Evolutionary conservation across 352 stramenopile genomes (phyloP).

Genomic region (Globisporangium cystogenes): DNA sequence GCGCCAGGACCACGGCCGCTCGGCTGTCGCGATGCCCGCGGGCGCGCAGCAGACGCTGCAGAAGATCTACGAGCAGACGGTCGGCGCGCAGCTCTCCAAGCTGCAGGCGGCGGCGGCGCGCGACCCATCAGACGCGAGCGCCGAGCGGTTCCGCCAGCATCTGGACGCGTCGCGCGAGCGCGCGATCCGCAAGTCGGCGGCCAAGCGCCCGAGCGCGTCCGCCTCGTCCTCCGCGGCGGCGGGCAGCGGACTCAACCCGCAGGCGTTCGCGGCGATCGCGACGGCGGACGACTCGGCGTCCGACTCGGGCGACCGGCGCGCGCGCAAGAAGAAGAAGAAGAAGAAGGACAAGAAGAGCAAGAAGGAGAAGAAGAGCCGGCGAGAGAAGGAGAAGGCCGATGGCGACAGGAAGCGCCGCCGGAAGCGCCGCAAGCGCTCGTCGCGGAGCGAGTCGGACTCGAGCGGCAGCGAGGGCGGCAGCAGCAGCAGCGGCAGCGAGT

Average conservation of each 20-base stretch:
- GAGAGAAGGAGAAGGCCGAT: constrained; percentile 29
- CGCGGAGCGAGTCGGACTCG: constrained; percentile 12
- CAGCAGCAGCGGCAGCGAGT: constrained; percentile 7
- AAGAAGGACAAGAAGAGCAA: constrained; percentile 10
- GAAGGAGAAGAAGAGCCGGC: constrained; percentile 36
- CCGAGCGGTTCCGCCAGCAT: constrained; percentile 50
- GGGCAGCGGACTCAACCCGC: constrained; percentile 58
- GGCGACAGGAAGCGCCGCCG: constrained; percentile 13
- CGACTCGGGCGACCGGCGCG: constrained; percentile 15
- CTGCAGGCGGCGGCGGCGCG: constrained; percentile 48
- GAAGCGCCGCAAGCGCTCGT: constrained; percentile 18
- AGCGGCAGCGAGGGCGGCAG: constrained; percentile 12
- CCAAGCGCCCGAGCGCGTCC: constrained; percentile 39
- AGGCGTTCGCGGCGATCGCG: constrained; percentile 64
- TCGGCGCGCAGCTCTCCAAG: constrained; percentile 65
- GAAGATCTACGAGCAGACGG: constrained; percentile 77
- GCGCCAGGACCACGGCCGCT: constrained; percentile 63
- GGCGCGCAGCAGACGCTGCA: constrained; percentile 59
- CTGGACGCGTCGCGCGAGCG: constrained; percentile 66
- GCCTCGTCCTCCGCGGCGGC: constrained; percentile 15
- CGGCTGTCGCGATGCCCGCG: constrained; percentile 24
- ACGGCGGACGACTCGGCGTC: constrained; percentile 18
- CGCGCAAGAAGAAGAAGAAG: constrained; percentile 4
- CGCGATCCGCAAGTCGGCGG: constrained; percentile 45
- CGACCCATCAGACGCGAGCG: constrained; percentile 32